Conservation (phyloP, 352 stramenopile genomes). For the Elongisporangium senticosum region DNA sequence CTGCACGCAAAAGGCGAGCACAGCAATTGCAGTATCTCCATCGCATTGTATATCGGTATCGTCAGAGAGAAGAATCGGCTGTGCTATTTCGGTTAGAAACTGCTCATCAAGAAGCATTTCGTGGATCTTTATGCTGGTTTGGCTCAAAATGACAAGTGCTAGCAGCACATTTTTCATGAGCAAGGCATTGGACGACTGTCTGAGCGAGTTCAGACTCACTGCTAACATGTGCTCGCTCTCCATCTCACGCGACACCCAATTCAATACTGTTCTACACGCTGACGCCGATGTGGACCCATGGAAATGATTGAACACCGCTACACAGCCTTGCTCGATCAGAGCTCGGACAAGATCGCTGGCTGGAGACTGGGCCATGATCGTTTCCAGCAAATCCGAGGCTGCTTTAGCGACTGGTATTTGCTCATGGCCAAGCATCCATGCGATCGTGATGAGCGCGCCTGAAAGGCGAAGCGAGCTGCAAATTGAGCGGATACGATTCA, state of each 20-base stretch:
- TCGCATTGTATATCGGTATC: slow-evolving; percentile 7
- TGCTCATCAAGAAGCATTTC: slow-evolving; percentile 14
- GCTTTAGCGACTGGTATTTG: slow-evolving; percentile 11
- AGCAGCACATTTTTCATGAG: slow-evolving; percentile 41
- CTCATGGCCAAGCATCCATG: slow-evolving; percentile 29
- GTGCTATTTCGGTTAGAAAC: slow-evolving; percentile 16
- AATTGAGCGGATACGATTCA: slow-evolving; percentile 7
- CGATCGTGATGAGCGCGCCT: slow-evolving; percentile 31
- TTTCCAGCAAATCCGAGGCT: slow-evolving; percentile 11
- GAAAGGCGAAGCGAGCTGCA: slow-evolving; percentile 27
- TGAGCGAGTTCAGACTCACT: slow-evolving; percentile 17
- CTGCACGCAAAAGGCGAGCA: slow-evolving; percentile 19
- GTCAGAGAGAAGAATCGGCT: slow-evolving; percentile 11
- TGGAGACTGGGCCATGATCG: slow-evolving; percentile 18
- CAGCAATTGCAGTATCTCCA: slow-evolving; percentile 10
- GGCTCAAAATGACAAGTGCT: slow-evolving; percentile 29
- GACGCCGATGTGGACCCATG: slow-evolving; percentile 5
- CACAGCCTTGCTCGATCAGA: slow-evolving; percentile 44
- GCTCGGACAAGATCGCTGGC: slow-evolving; percentile 24
- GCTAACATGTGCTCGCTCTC: slow-evolving; percentile 19
- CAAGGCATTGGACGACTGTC: slow-evolving; percentile 28
- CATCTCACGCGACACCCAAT: slow-evolving; percentile 24
- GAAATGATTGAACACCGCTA: slow-evolving; percentile 23
- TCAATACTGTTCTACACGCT: slow-evolving; percentile 14
- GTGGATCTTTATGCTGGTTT: slow-evolving; percentile 16